Conservation (phyloP, 208 protist genomes). For the Leishmania lainsoni region DNA sequence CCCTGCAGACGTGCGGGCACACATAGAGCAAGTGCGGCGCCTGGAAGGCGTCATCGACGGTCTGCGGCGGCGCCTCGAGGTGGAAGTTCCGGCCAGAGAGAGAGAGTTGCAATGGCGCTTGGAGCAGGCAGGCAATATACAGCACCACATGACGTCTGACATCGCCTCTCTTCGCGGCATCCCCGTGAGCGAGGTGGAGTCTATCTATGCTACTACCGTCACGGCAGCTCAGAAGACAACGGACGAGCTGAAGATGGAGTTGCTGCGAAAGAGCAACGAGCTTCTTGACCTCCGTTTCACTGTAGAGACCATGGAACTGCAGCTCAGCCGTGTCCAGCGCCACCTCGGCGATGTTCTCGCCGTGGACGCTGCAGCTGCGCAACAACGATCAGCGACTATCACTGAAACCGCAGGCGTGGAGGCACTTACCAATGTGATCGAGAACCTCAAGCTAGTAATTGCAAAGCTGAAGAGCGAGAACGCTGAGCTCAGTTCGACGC, state of each 20-base stretch:
- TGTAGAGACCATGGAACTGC: constrained; percentile 63
- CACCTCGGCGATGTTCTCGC: constrained; percentile 63
- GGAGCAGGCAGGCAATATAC: constrained; percentile 17
- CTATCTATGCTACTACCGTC: constrained; percentile 22
- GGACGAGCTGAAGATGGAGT: constrained; percentile 36
- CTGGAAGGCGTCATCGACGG: constrained; percentile 68
- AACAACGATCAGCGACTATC: constrained; percentile 3
- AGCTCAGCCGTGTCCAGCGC: constrained; percentile 61
- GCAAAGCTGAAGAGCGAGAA: constrained; percentile 81
- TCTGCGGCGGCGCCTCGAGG: constrained; percentile 56
- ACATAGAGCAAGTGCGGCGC: constrained; percentile 49
- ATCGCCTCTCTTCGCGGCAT: constrained; percentile 39
- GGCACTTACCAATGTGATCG: constrained; percentile 61
- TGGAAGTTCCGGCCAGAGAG: constrained; percentile 47
- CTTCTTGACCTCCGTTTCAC: constrained; percentile 78
- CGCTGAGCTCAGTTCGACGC: constrained; percentile 34
- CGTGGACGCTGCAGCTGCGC: constrained; percentile 36
- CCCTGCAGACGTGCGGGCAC: constrained; percentile 32
- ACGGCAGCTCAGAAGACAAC: constrained; percentile 23
- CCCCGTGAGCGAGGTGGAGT: constrained; percentile 27
- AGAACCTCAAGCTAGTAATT: constrained; percentile 79
- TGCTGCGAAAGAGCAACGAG: constrained; percentile 56
- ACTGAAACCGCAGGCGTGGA: constrained; percentile 19
- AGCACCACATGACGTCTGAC: constrained; percentile 52
- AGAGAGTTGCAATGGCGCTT: constrained; percentile 46